These are phyloP conservation scores for Mycena maculata DNA, from an alignment of 768 basidiomycete species.

Conservation along the genomic window DNA sequence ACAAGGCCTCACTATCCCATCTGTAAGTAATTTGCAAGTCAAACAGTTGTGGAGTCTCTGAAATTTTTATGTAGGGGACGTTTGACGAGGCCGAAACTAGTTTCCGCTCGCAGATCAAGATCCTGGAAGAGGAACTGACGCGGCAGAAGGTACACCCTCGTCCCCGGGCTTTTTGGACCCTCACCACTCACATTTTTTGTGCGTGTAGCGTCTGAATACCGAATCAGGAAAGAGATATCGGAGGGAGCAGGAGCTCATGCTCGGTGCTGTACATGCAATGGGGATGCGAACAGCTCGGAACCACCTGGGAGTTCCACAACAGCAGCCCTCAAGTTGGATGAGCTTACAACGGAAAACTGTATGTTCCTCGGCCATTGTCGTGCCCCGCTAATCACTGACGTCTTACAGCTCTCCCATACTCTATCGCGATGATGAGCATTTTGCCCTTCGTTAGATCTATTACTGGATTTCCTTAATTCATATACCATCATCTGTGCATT, in stretches of 20 bases:
- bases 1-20: conserved; percentile 54
- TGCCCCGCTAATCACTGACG: not conserved
- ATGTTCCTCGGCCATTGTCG: conserved; percentile 30
- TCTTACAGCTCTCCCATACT: conserved; percentile 26
- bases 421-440: conserved; percentile 19
- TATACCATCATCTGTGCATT: conserved; percentile 35
- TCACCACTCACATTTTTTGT: not conserved
- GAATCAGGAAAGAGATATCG: conserved; percentile 73
- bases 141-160: conserved; percentile 61
- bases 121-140: conserved; percentile 72
- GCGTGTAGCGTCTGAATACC: conserved; percentile 55
- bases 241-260: conserved; percentile 85
- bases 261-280: conserved; percentile 76
- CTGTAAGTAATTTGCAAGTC: conserved; percentile 51
- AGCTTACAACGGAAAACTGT: conserved; percentile 71
- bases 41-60: not conserved
- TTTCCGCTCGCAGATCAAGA: conserved; percentile 72
- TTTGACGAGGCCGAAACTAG: conserved; percentile 81
- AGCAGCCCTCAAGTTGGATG: conserved; percentile 76
- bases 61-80: conserved; percentile 50
- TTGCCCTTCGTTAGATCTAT: conserved; percentile 18
- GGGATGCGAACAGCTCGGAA: conserved; percentile 74
- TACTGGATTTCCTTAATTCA: conserved; percentile 20
- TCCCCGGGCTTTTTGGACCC: not conserved
- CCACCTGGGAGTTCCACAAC: conserved; percentile 64